Evolutionary conservation across 23 red algal species (phyloP).

Genomic region (Gracilaria domingensis): DNA sequence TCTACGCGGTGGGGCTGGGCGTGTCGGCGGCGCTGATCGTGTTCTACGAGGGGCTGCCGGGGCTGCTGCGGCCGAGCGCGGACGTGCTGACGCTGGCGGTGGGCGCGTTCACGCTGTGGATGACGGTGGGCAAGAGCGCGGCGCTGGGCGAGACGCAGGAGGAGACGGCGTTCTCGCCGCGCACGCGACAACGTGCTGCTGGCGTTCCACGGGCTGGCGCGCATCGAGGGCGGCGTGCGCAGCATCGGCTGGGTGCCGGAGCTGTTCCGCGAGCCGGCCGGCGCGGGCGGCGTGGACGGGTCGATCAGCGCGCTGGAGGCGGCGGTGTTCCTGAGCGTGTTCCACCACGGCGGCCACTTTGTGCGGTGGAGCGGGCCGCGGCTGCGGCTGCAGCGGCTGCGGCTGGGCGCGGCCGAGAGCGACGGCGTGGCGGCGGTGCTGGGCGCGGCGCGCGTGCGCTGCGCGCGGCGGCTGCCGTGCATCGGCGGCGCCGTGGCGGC

Average conservation of each 20-base stretch:
- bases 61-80: conserved; percentile 21
- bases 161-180: not conserved
- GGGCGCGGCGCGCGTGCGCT: conserved; percentile 12
- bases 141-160: conserved; percentile 68
- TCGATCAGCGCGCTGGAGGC: conserved; percentile 49
- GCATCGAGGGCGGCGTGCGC: conserved; percentile 33
- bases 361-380: conserved; percentile 47
- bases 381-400: not conserved
- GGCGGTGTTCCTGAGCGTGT: conserved; percentile 49
- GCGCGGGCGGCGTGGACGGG: conserved; percentile 1
- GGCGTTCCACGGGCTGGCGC: conserved; percentile 58
- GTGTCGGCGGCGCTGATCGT: conserved; percentile 29
- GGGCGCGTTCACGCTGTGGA: conserved; percentile 63
- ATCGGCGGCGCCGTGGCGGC: too few relatives aligned
- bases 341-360: conserved; percentile 44
- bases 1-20: conserved; percentile 44
- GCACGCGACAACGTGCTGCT: conserved; percentile 49
- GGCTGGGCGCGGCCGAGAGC: not conserved
- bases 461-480: not conserved
- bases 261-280: conserved; percentile 2
- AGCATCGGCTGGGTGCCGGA: conserved; percentile 64
- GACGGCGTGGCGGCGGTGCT: conserved; percentile 26
- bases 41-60: conserved; percentile 25
- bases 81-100: conserved; percentile 57
- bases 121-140: conserved; percentile 65